Conservation (phyloP, 768 basidiomycete genomes). For the Panellus pusillus region DNA sequence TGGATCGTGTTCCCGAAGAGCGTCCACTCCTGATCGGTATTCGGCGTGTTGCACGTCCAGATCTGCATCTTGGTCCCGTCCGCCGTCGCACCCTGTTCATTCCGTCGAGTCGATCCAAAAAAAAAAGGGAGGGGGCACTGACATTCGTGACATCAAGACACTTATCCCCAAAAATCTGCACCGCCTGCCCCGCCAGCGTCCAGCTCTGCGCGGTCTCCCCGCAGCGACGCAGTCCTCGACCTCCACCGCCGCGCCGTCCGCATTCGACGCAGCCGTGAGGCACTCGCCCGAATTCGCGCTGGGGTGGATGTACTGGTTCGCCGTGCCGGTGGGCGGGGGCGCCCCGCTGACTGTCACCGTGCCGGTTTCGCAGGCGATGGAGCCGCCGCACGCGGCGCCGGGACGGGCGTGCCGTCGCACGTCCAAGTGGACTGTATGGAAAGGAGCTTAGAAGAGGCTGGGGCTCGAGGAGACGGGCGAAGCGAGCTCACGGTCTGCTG, state of each 20-base stretch:
- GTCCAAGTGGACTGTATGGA: constrained; percentile 12
- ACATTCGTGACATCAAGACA: constrained; percentile 18
- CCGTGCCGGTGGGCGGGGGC: too few relatives aligned
- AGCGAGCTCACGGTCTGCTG: constrained; percentile 4
- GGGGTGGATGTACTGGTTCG: too few relatives aligned
- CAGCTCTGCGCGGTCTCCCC: constrained; percentile 3
- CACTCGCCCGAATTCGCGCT: too few relatives aligned
- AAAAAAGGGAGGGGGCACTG: not conserved
- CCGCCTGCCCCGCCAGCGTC: constrained; percentile 1
- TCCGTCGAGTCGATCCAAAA: too few relatives aligned
- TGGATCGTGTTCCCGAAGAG: not conserved
- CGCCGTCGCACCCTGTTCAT: not conserved
- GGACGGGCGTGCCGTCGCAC: constrained; percentile 7
- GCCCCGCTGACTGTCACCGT: too few relatives aligned
- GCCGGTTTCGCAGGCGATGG: constrained; percentile 16
- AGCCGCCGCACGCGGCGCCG: constrained; percentile 2
- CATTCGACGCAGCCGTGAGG: too few relatives aligned
- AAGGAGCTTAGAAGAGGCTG: not conserved
- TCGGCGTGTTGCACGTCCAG: constrained; percentile 21
- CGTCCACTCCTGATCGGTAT: constrained; percentile 23
- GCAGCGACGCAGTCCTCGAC: constrained; percentile 6
- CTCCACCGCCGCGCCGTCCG: too few relatives aligned
- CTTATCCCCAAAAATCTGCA: not conserved
- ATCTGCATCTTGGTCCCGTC: constrained; percentile 29
- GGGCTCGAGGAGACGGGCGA: not conserved